These are phyloP conservation scores for Exophiala calicioides DNA, from an alignment of 2,329 filamentous ascomycete species.

Conservation along the genomic window DNA sequence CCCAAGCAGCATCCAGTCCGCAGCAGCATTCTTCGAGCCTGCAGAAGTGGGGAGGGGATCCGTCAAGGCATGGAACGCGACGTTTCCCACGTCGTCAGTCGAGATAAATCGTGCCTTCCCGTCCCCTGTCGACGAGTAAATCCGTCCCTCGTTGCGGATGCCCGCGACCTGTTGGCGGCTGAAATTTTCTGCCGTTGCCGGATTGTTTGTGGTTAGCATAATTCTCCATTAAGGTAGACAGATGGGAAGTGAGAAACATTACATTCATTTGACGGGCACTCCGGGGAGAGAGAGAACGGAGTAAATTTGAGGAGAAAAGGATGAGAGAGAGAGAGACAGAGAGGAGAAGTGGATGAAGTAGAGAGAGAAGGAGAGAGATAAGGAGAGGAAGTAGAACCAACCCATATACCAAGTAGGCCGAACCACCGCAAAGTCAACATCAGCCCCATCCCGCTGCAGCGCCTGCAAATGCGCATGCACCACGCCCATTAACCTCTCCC, in stretches of 20 bases:
- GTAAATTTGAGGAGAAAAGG: too few species aligned
- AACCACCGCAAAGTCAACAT: constrained; percentile 47
- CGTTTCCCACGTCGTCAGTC: constrained; percentile 50
- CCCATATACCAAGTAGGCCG: constrained; percentile 55
- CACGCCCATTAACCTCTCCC: constrained; percentile 39
- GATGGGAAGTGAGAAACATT: too few species aligned
- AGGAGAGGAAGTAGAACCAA: constrained; percentile 21
- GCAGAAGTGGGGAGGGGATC: too few species aligned
- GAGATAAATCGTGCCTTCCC: constrained; percentile 52
- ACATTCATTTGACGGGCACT: too few species aligned
- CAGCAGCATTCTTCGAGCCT: too few species aligned
- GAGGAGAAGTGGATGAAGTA: too few species aligned
- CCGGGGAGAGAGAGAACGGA: too few species aligned
- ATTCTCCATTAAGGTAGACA: too few species aligned
- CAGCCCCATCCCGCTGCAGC: constrained; percentile 38
- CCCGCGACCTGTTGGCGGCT: constrained; percentile 35
- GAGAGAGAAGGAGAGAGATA: too few species aligned
- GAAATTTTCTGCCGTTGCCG: constrained; percentile 52
- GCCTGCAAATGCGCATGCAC: constrained; percentile 44
- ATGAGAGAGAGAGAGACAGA: too few species aligned
- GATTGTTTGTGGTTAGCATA: background rate
- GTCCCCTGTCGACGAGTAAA: constrained; percentile 47
- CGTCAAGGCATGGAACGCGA: constrained; percentile 46
- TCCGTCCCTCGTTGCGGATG: constrained; percentile 43
- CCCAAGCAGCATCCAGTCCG: constrained; percentile 41